Percentiles rank a stretch among this genome's conserved stretches.
Evolutionary conservation across 495 filamentous ascomycete genomes (phyloP).

Genomic region (Penicillium paxilli): DNA sequence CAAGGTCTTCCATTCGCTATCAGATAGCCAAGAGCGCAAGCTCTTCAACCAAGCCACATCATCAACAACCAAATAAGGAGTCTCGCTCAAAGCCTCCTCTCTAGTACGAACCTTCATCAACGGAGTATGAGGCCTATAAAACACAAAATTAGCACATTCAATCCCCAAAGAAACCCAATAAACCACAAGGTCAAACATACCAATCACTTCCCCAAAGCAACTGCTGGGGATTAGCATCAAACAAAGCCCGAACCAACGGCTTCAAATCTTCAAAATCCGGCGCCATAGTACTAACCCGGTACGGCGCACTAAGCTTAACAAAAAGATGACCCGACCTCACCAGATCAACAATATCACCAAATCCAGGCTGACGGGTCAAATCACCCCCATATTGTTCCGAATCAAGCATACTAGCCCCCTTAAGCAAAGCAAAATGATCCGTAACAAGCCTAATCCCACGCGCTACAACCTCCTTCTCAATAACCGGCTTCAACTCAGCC

Average conservation of each 20-base stretch:
- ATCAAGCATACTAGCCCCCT: conserved; percentile 18
- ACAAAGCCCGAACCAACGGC: conserved; percentile 17
- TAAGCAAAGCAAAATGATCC: conserved; percentile 27
- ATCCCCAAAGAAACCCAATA: not conserved
- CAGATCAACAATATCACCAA: conserved; percentile 18
- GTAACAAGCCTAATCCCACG: conserved; percentile 19
- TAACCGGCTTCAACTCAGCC: conserved; percentile 15
- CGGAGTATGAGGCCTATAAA: conserved; percentile 22
- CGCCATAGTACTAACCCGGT: conserved; percentile 19
- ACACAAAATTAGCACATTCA: not conserved
- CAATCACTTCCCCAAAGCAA: conserved; percentile 30
- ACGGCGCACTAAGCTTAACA: conserved; percentile 28
- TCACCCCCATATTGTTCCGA: conserved; percentile 5
- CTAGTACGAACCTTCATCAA: conserved; percentile 23
- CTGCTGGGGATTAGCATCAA: conserved; percentile 15
- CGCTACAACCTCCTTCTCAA: conserved; percentile 15
- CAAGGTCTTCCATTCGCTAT: conserved; percentile 19
- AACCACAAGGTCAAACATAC: conserved; percentile 7
- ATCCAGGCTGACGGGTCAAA: conserved; percentile 17
- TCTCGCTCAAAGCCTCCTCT: conserved; percentile 21
- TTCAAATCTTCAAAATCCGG: conserved; percentile 18
- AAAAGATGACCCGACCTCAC: conserved; percentile 19
- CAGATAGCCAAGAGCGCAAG: conserved; percentile 22
- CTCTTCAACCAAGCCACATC: conserved; percentile 25
- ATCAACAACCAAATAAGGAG: conserved; percentile 21